A percentile compares a stretch with the other conserved stretches of the same genome.
These are phyloP conservation scores for Lachancea sp. DNA, from an alignment of 805 yeast species.

Conservation along the genomic window DNA sequence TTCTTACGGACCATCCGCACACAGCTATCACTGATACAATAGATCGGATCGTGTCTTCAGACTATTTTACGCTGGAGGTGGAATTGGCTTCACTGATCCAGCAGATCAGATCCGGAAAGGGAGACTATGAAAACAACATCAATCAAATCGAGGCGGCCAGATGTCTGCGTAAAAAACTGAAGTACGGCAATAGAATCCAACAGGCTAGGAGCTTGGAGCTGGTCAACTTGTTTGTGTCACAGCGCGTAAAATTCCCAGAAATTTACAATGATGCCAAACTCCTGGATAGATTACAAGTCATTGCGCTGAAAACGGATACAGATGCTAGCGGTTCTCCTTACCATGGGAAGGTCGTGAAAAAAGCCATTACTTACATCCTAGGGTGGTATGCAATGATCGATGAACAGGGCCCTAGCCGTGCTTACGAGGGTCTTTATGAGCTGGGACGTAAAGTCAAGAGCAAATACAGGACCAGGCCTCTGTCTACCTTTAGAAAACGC, in stretches of 20 bases:
- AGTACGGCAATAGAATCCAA: constrained; percentile 65
- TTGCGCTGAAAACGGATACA: constrained; percentile 16
- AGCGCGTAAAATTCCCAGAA: constrained; percentile 32
- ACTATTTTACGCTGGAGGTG: constrained; percentile 30
- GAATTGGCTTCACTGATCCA: constrained; percentile 33
- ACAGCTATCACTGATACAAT: constrained; percentile 65
- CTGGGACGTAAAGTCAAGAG: constrained; percentile 14
- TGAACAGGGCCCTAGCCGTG: constrained; percentile 29
- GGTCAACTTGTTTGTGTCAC: constrained; percentile 48
- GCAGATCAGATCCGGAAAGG: constrained; percentile 36
- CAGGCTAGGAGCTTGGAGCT: constrained; percentile 63
- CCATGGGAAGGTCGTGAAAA: constrained; percentile 39
- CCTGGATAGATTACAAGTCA: constrained; percentile 49
- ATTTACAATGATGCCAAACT: constrained; percentile 65
- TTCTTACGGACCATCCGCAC: constrained; percentile 53
- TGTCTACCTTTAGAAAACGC: constrained; percentile 3
- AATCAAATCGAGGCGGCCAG: constrained; percentile 76
- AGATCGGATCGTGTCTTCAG: constrained; percentile 40
- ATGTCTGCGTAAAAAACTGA: constrained; percentile 79
- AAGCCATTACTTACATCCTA: constrained; percentile 41
- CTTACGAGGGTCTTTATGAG: constrained; percentile 19
- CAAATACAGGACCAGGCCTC: constrained; percentile 7
- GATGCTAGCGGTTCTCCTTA: constrained; percentile 34
- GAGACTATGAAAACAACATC: constrained; percentile 18
- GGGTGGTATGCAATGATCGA: constrained; percentile 62